phyloP scores from a whole-genome alignment of 2,329 filamentous ascomycete genomes.

The Monosporascus sp. region DNA sequence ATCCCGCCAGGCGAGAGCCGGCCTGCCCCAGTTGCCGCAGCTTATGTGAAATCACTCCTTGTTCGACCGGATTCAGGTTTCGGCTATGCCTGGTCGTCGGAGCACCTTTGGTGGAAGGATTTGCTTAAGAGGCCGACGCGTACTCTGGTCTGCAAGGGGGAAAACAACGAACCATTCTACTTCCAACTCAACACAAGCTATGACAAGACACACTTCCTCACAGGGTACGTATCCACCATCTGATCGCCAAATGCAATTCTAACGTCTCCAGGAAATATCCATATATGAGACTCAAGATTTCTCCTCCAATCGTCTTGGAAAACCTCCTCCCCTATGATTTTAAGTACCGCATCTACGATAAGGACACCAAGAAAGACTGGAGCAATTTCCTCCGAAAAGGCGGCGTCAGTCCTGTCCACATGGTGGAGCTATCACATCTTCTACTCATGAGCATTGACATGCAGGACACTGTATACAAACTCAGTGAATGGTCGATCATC shows the following conservation, averaged over 20 bases:
- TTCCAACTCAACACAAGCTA: constrained; percentile 90
- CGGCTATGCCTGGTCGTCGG: constrained; percentile 90
- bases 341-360: constrained; percentile 98
- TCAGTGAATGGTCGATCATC: constrained; percentile 96
- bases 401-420: constrained; percentile 93
- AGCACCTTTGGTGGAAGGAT: constrained; percentile 89
- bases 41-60: constrained; percentile 81
- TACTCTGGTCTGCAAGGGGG: constrained; percentile 83
- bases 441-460: constrained; percentile 90
- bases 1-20: constrained; percentile 86
- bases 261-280: constrained; percentile 65
- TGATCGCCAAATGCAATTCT: constrained; percentile 14
- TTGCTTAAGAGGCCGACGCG: constrained; percentile 77
- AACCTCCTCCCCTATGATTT: constrained; percentile 96
- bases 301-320: constrained; percentile 87
- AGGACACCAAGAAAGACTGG: constrained; percentile 98
- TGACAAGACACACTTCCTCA: constrained; percentile 77
- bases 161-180: constrained; percentile 86
- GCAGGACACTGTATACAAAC: constrained; percentile 91
- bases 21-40: constrained; percentile 87
- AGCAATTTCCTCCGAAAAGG: constrained; percentile 96
- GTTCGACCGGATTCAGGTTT: constrained; percentile 93
- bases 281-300: constrained; percentile 89
- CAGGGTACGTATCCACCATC: constrained; percentile 47
- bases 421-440: constrained; percentile 91